Conservation (phyloP, 177 flowering plant genomes). For the Vitis hybrid region DNA sequence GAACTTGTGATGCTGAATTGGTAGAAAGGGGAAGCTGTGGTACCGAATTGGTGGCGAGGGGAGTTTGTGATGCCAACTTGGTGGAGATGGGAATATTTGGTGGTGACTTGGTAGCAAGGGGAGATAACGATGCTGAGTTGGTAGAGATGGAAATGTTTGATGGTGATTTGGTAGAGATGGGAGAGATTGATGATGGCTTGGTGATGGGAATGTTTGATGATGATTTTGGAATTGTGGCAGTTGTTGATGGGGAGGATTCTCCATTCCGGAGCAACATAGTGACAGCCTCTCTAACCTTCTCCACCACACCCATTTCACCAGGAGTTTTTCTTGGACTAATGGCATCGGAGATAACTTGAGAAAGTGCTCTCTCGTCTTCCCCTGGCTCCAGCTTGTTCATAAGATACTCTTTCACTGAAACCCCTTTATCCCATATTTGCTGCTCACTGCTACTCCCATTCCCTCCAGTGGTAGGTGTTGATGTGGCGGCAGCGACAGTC, state of each 20-base stretch:
- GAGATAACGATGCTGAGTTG: too few species aligned
- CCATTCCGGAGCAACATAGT: slow-evolving; percentile 43
- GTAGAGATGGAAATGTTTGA: too few species aligned
- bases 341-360: slow-evolving; percentile 54
- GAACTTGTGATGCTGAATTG: too few species aligned
- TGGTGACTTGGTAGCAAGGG: too few species aligned
- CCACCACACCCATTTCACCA: slow-evolving; percentile 45
- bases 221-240: neutral
- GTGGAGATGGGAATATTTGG: too few species aligned
- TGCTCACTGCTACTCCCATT: too few species aligned
- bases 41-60: too few species aligned
- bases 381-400: slow-evolving; percentile 55
- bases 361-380: slow-evolving; percentile 60
- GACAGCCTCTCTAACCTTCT: slow-evolving; percentile 56
- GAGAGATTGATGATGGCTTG: too few species aligned
- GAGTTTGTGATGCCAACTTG: too few species aligned
- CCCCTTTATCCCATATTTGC: slow-evolving; percentile 44
- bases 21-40: too few species aligned
- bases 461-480: too few species aligned
- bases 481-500: slow-evolving; percentile 11
- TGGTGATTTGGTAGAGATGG: too few species aligned
- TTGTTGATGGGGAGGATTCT: slow-evolving; percentile 16
- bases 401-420: slow-evolving; percentile 57
- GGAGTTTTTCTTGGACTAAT: slow-evolving; percentile 52
- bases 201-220: slow-evolving; percentile 3